These are phyloP conservation scores for Chytridiales sp. DNA, from an alignment of 371 early-diverging fungal genomes.

Conservation along the genomic window DNA sequence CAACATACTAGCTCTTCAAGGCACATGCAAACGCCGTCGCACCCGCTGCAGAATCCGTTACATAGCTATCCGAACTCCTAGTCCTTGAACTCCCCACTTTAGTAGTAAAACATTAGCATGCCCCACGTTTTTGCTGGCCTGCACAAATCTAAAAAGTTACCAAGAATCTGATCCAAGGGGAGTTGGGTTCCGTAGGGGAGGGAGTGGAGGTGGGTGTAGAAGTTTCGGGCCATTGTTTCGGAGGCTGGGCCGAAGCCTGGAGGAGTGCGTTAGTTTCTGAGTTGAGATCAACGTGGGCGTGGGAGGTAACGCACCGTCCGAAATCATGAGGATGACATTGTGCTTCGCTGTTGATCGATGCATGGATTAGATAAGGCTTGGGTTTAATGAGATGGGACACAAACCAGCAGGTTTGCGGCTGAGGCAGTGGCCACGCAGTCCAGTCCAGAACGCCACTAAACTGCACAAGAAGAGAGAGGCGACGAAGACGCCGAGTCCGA, in stretches of 20 bases:
- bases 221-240: slow-evolving; percentile 82
- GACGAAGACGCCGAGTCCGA: too few species aligned
- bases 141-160: slow-evolving; percentile 6
- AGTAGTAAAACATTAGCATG: background rate
- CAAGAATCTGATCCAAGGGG: slow-evolving; percentile 79
- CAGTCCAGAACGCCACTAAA: too few species aligned
- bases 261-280: too few species aligned
- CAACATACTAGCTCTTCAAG: slow-evolving; percentile 64
- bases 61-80: slow-evolving; percentile 69
- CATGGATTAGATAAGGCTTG: too few species aligned
- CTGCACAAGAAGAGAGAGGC: too few species aligned
- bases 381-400: too few species aligned
- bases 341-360: too few species aligned
- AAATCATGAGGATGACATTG: too few species aligned
- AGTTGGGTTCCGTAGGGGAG: slow-evolving; percentile 44
- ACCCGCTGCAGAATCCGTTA: slow-evolving; percentile 96
- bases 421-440: too few species aligned
- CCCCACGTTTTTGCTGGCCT: background rate
- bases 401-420: too few species aligned
- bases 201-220: slow-evolving; percentile 58
- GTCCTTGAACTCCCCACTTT: slow-evolving; percentile 82
- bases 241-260: slow-evolving; percentile 96
- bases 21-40: slow-evolving; percentile 91
- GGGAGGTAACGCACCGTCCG: too few species aligned
- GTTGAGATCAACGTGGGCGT: too few species aligned